Evolutionary conservation across 78 protist species (phyloP), one percentile per base, ranked within the genome.

Genomic region (Creolimax fragrantissima): DNA sequence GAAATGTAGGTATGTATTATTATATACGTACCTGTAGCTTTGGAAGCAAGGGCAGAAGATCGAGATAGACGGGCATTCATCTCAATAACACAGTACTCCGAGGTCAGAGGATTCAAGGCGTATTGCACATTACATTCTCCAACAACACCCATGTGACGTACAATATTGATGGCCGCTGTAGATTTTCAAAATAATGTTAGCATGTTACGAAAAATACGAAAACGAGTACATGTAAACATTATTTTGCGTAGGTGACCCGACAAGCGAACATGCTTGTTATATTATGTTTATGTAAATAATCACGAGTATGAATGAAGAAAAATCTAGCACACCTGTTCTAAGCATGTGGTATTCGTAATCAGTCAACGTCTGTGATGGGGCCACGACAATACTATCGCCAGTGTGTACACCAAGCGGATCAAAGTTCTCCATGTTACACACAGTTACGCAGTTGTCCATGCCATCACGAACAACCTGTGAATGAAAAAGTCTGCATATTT

Each of bases 381-480:
- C 99, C 44, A 97, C 98, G 32, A 98, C 99, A 84, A 98, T 98
- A 42, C 98, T 96, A 35, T 98, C 99, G 89, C 99, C 99, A 32
- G 99, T 98, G 94, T 98, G 99, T 91, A 97, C 95, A 45, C 99
- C 98, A 0, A 92, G 93, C 3, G 98, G 97, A 89, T 97, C 98
- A 41, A 98, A 97, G 95, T 97, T 98, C 92, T 98, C 99, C 99
- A 98, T 98, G 96, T 98, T 98, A 95, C 99, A 98, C 41, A 98
- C 99, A 24, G 99, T 97, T 89, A 98, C 95, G 94, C 99, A 98
- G 95, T 98, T 98, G 96, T 97, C 98, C 42, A 94, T 83, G 5
- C 90, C 85, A 91, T 98, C 99, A 35, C 99, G 95, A 5, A 98
- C 97, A 37, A 98, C 99, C n/a, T n/a, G n/a, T n/a, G n/a, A n/a